These are phyloP conservation scores for Otatea glauca DNA, from an alignment of 176 grass and related monocot species.

Conservation along the genomic window DNA sequence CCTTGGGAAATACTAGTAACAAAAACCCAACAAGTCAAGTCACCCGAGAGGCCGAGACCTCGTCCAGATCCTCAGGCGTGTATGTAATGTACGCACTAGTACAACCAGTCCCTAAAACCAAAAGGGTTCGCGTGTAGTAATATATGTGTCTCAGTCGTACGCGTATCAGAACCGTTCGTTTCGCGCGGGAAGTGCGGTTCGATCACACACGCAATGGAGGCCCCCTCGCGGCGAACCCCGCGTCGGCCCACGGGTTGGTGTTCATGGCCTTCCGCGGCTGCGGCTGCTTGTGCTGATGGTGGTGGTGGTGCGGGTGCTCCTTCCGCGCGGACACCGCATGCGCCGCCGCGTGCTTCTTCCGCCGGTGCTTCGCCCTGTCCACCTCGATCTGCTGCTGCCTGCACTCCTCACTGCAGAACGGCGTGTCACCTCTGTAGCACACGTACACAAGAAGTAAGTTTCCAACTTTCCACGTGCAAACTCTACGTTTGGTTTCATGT, in stretches of 20 bases:
- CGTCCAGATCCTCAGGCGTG: background rate
- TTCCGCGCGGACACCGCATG: slow-evolving; percentile 39
- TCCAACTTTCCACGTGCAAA: background rate
- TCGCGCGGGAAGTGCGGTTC: too few relatives aligned
- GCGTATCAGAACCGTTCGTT: background rate
- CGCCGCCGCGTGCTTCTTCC: slow-evolving; percentile 66
- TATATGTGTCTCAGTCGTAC: background rate
- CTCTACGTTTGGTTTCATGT: background rate
- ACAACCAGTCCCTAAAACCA: slow-evolving; percentile 28
- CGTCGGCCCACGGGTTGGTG: slow-evolving; percentile 43
- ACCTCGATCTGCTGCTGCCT: slow-evolving; percentile 81
- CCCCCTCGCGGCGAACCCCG: slow-evolving; percentile 31
- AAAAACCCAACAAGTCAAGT: slow-evolving; percentile 14
- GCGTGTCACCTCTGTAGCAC: slow-evolving; percentile 71
- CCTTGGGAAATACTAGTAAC: slow-evolving; percentile 39
- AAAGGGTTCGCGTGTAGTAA: background rate
- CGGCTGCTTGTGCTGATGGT: background rate
- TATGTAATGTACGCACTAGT: slow-evolving; percentile 7
- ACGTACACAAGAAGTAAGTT: background rate
- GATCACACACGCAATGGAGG: slow-evolving; percentile 51
- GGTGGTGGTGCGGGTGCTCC: slow-evolving; percentile 37
- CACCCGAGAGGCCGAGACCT: background rate
- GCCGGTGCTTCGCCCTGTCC: slow-evolving; percentile 74
- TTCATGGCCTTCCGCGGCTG: slow-evolving; percentile 41
- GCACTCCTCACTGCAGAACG: slow-evolving; percentile 96